A percentile compares a stretch with the other conserved stretches of the same genome.
phyloP scores from a whole-genome alignment of 306 rosid genomes.

The Spatholobus suberectus region DNA sequence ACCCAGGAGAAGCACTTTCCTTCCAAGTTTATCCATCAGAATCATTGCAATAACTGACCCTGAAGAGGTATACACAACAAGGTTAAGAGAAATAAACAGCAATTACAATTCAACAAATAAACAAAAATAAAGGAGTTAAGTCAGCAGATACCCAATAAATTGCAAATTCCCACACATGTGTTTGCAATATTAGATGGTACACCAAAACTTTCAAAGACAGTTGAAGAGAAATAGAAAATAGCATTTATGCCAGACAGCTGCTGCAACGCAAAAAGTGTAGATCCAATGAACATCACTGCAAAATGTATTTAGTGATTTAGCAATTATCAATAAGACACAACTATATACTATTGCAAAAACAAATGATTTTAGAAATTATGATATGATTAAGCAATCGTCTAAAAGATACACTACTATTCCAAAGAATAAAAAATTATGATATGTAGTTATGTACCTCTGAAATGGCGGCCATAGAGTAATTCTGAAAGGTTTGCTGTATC shows the following conservation, averaged over 20 bases:
- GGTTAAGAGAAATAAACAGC: slow-evolving; percentile 35
- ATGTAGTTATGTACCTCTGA: slow-evolving; percentile 51
- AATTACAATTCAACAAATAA: slow-evolving; percentile 13
- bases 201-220: slow-evolving; percentile 77
- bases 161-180: slow-evolving; percentile 70
- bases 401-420: slow-evolving; percentile 33
- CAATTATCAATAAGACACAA: slow-evolving; percentile 40
- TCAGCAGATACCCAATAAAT: slow-evolving; percentile 63
- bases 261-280: slow-evolving; percentile 85
- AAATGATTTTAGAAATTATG: slow-evolving; percentile 7
- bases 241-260: slow-evolving; percentile 95
- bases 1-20: slow-evolving; percentile 78
- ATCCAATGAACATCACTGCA: slow-evolving; percentile 93
- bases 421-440: neutral
- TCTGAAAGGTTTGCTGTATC: slow-evolving; percentile 58
- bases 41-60: slow-evolving; percentile 80
- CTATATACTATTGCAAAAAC: neutral
- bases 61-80: slow-evolving; percentile 46
- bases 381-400: slow-evolving; percentile 15
- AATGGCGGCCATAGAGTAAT: slow-evolving; percentile 64
- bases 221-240: slow-evolving; percentile 83
- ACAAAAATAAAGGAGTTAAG: slow-evolving; percentile 25
- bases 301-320: slow-evolving; percentile 53
- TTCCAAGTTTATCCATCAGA: slow-evolving; percentile 91
- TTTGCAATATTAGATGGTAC: slow-evolving; percentile 77